Evolutionary conservation across 345 rosid species (phyloP).

Genomic region (Lepidium aucheri): DNA sequence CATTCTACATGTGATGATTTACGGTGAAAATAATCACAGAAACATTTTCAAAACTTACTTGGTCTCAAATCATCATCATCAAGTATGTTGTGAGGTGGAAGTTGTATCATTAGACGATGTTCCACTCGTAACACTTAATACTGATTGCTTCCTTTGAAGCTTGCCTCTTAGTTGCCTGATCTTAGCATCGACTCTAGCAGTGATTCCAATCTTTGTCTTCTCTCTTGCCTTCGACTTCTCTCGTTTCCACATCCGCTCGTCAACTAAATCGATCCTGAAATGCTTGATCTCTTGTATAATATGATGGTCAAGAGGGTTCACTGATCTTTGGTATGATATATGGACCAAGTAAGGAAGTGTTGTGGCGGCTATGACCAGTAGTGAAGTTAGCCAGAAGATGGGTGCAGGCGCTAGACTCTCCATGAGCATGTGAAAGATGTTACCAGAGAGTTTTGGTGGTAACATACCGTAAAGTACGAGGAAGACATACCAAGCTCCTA

Average conservation of each 20-base stretch:
- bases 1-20: background rate
- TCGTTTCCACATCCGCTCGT: slow-evolving; percentile 50
- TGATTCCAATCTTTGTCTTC: slow-evolving; percentile 47
- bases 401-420: slow-evolving; percentile 60
- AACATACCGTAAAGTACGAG: background rate
- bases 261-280: slow-evolving; percentile 36
- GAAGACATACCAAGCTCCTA: slow-evolving; percentile 53
- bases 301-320: slow-evolving; percentile 66
- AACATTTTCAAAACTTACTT: slow-evolving; percentile 11
- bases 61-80: background rate
- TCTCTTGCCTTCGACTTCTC: slow-evolving; percentile 45
- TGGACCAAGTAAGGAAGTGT: slow-evolving; percentile 45
- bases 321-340: slow-evolving; percentile 36
- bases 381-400: slow-evolving; percentile 37
- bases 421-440: slow-evolving; percentile 37
- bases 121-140: slow-evolving; percentile 22
- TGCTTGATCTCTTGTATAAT: slow-evolving; percentile 65
- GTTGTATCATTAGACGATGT: slow-evolving; percentile 27
- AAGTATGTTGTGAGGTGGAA: slow-evolving; percentile 15
- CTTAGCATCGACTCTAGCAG: slow-evolving; percentile 62
- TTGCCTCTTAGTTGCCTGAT: slow-evolving; percentile 19
- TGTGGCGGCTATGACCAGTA: slow-evolving; percentile 41
- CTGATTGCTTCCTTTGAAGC: slow-evolving; percentile 25
- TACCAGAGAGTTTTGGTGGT: slow-evolving; percentile 32
- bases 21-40: background rate